Percentiles rank a stretch among this genome's conserved stretches.
phyloP scores from a whole-genome alignment of 345 rosid species.

The Corchorus capsularis region DNA sequence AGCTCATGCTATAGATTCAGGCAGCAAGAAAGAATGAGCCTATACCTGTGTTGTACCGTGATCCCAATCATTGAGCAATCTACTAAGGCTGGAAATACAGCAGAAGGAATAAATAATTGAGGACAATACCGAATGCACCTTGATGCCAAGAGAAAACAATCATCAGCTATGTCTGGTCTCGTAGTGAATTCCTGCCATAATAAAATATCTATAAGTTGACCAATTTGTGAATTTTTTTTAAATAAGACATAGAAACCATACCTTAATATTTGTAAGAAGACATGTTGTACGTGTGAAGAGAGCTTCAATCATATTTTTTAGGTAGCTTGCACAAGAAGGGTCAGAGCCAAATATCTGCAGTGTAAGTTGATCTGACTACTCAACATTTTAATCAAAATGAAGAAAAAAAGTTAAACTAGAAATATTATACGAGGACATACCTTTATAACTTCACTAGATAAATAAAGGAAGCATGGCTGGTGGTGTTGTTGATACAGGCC shows the following conservation, averaged over 20 bases:
- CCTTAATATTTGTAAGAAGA: conserved; percentile 88
- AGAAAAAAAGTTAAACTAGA: neutral
- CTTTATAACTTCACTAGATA: conserved; percentile 98
- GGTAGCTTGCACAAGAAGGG: conserved; percentile 81
- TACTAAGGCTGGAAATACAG: conserved; percentile 70
- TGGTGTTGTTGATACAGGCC: conserved; percentile 87
- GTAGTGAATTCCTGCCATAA: conserved; percentile 82
- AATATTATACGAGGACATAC: conserved; percentile 32
- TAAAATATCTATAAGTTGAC: neutral
- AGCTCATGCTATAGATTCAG: neutral
- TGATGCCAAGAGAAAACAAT: conserved; percentile 92
- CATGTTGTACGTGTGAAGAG: conserved; percentile 83
- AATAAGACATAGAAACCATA: conserved; percentile 28
- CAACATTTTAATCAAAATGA: conserved; percentile 12
- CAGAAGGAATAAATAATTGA: conserved; percentile 78
- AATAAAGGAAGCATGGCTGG: conserved; percentile 98
- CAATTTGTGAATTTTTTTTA: neutral
- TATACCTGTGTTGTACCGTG: conserved; percentile 93
- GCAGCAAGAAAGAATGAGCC: conserved; percentile 23
- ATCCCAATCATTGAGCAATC: conserved; percentile 86
- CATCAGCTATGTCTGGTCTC: conserved; percentile 96
- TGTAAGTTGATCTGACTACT: conserved; percentile 22
- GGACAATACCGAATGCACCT: conserved; percentile 98
- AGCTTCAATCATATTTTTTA: conserved; percentile 84
- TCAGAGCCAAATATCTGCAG: conserved; percentile 97